Evolutionary conservation across 2,329 filamentous ascomycete genomes (phyloP), one percentile per base, ranked within the genome.

Genomic region (Colletotrichum nymphaeae): DNA sequence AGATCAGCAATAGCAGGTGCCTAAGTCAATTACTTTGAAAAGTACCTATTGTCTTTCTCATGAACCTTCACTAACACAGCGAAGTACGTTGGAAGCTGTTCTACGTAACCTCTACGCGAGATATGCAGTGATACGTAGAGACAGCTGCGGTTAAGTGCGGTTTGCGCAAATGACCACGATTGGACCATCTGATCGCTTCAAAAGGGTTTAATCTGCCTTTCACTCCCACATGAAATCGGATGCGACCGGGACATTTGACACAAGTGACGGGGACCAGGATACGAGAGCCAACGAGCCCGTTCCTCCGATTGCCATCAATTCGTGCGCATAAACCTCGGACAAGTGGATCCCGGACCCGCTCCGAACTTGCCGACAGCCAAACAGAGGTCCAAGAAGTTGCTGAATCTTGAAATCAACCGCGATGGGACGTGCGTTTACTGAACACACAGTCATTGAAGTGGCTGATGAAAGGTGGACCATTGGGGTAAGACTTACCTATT

Each of bases 311-410:
- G 12, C n/a, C 46, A 28, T 60, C 59, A 53, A 72, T 72, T 70
- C 67, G 70, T 73, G 67, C 70, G 70, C 70, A 66, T 70, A 70
- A 70, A 55, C 35, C 55, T 73, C 70, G 70, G 70, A 62, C 26
- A 70, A 52, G 70, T 73, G 70, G 70, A 56, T 66, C 55, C 56
- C 67, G 59, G 59, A n/a, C 56, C 70, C 22, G 67, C 55, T 19
- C 71, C 71, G 67, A 73, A 62, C 71, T 65, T 71, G 55, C 71
- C 67, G 67, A 73, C 32, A 46, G 26, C 11, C 37, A 35, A 14
- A 26, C 32, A 32, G 19, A 49, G n/a, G 42, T 49, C 42, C 16
- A 49, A 49, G 32, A 35, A 35, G 32, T 49, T 9, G 8, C 42
- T 49, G 19, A 30, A 30, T 14, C 22, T 22, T 56, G 49, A 63